Evolutionary conservation across 768 basidiomycete species (phyloP).

Genomic region (Albatrellus ellisii): DNA sequence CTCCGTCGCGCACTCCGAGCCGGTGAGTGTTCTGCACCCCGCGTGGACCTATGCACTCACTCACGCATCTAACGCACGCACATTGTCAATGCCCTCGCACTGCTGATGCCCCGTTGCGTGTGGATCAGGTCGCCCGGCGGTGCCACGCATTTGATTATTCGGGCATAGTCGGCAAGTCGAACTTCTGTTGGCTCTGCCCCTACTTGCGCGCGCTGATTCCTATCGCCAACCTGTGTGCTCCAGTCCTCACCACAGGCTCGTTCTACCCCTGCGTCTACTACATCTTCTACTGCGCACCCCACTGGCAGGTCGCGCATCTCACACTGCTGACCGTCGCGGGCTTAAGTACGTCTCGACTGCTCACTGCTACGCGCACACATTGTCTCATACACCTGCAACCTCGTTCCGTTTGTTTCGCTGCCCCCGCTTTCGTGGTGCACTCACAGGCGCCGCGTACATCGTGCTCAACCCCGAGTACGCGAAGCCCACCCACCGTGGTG

Average conservation of each 20-base stretch:
- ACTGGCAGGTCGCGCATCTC: constrained; percentile 42
- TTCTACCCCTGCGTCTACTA: constrained; percentile 70
- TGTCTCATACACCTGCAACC: too few species aligned
- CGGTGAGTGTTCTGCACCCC: constrained; percentile 29
- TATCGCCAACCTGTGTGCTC: not conserved
- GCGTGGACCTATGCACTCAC: too few species aligned
- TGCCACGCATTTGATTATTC: constrained; percentile 66
- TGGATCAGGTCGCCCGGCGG: constrained; percentile 35
- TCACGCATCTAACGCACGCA: too few species aligned
- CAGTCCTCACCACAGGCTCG: constrained; percentile 61
- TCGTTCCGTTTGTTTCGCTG: too few species aligned
- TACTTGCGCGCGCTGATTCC: constrained; percentile 7
- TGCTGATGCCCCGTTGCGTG: too few species aligned
- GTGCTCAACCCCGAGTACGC: constrained; percentile 71
- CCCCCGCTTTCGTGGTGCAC: not conserved
- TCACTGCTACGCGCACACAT: too few species aligned
- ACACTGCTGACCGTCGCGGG: constrained; percentile 38
- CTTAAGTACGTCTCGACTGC: constrained; percentile 31
- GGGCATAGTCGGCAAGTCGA: constrained; percentile 55
- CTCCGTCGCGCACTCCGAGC: constrained; percentile 55
- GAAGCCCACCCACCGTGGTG: constrained; percentile 59
- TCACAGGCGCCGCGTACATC: constrained; percentile 51
- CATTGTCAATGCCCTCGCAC: too few species aligned
- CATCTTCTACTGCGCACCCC: constrained; percentile 56
- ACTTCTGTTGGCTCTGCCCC: constrained; percentile 1